Percentiles rank a stretch among this genome's conserved stretches.
These are phyloP conservation scores for Gyromitra esculenta DNA, from an alignment of 2,329 filamentous ascomycete genomes.

Conservation along the genomic window DNA sequence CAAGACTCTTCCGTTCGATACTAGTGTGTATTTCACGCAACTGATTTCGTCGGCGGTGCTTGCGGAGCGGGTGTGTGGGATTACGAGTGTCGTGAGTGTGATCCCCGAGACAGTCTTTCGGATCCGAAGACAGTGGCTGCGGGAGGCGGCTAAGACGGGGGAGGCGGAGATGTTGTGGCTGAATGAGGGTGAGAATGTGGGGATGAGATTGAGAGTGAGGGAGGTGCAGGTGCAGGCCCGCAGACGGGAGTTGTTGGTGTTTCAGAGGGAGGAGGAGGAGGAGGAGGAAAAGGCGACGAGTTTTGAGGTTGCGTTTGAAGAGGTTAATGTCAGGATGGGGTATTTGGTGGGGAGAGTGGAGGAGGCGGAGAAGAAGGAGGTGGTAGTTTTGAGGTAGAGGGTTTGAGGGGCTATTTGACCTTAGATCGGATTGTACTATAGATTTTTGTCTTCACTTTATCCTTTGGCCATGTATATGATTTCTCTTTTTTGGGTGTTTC, in stretches of 20 bases:
- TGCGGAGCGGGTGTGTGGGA: background rate
- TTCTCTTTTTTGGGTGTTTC: background rate
- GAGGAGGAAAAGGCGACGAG: slow-evolving; percentile 23
- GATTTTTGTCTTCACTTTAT: background rate
- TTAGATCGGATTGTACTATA: background rate
- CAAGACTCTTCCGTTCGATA: slow-evolving; percentile 30
- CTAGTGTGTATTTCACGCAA: slow-evolving; percentile 44
- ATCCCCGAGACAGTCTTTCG: slow-evolving; percentile 44
- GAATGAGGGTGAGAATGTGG: slow-evolving; percentile 46
- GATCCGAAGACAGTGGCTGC: slow-evolving; percentile 42
- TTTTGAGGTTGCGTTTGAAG: slow-evolving; percentile 46
- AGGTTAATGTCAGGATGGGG: slow-evolving; percentile 43
- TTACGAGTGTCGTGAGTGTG: background rate
- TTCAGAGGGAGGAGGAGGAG: slow-evolving; percentile 7
- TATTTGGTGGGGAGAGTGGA: slow-evolving; percentile 40
- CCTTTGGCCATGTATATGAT: background rate
- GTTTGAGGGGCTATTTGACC: background rate
- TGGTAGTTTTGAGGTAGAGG: slow-evolving; percentile 4
- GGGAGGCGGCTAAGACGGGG: background rate
- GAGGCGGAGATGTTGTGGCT: slow-evolving; percentile 38
- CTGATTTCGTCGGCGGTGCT: slow-evolving; percentile 32
- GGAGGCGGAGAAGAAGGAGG: background rate
- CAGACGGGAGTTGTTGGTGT: background rate
- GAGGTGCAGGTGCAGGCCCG: background rate
- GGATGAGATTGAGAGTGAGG: slow-evolving; percentile 32